Base-by-base conservation (phyloP, 2,329 filamentous ascomycete species). In the Fonsecaea pugnacius region DNA sequence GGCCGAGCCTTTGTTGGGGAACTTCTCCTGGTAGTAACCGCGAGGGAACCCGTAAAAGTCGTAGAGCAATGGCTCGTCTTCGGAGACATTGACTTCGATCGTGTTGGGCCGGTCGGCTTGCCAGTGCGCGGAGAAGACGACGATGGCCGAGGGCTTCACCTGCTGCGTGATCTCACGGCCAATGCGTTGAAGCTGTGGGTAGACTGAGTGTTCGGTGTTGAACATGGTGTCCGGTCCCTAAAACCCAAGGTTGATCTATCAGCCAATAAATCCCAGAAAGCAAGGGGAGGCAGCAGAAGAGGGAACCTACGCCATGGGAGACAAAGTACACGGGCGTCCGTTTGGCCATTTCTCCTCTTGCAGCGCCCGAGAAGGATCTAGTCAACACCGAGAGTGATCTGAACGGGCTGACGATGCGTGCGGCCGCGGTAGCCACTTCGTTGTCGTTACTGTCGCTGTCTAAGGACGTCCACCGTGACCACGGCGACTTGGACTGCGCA, bases 101-200 rank as follows among this genome's bases (percentile, higher is more conserved):
- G 78, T 80, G 70, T 83, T 78, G 43, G 77, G 76, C 1, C 72
- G 60, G 21, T 65, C 60, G 6, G 83, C 86, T 76, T 91, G 87
- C 90, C 90, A 92, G 75, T 93, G 90, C 0, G 89, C 90, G 0
- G 89, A 91, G 73, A 93, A 89, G 30, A 92, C 87, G 0, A 92
- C 86, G 16, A 92, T 83, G 1, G 89, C 90, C 67, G 85, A 87
- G 1, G 90, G 90, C 71, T 87, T 88, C 50, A 91, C 85, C 66
- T 86, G 84, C 32, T 84, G 79, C 0, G 88, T 91, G 73, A 92
- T 91, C 71, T 92, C 89, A 7, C 75, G 80, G 48, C 90, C 90
- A 58, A 91, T 87, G 27, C 80, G 74, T 69, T 88, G 83, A 4
- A 92, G 83, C 60, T 88, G 79, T 3, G 79, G 73, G 71, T 89